Evolutionary conservation across 257 asterid species (phyloP), one percentile per base, ranked within the genome.

Genomic region (Petunia secreta): DNA sequence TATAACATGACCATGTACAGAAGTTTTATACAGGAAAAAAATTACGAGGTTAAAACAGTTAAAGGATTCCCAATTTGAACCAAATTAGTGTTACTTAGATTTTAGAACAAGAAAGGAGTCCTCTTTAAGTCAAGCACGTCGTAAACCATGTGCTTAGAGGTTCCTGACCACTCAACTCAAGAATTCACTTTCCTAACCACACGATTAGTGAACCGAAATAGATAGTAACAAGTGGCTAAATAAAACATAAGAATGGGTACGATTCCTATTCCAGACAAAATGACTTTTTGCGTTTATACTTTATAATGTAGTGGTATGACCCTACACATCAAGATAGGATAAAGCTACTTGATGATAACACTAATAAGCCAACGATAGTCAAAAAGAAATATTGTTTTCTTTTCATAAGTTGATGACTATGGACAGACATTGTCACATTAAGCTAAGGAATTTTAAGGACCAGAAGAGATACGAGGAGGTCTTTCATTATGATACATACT

Each of bases 401-500:
- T 34, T 71, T 71, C 43, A 46, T 48, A 48, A 43, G 13, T 71
- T 46, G 77, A 71, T 71, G 57, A 4, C 34, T 4, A 11, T 46
- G 43, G 41, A n/a, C 15, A 52, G 15, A 52, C 55, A 52, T 1
- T 52, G 55, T 13, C 2, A 2, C 10, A 50, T 50, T 50, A 8
- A 50, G 55, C 55, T n/a, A 37, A 67, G 54, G 75, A 67, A 53
- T 67, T 67, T 41, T 41, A 53, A 67, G 40, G 40, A 67, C 8
- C 7, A 25, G 38, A 59, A 59, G 25, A 59, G 10, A 16, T 16
- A 25, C 3, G 65, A 60, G 39, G 39, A 59, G 13, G 13, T 16
- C 8, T n/a, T 60, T 25, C 13, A 60, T 1, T 60, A 7, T 13
- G 36, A 53, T 9, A 75, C 79, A 44, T 92, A 95, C 99, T 66